A percentile compares a stretch with the other conserved stretches of the same genome.
Conservation (phyloP, 352 stramenopile genomes). For the Pythium apleroticum region DNA sequence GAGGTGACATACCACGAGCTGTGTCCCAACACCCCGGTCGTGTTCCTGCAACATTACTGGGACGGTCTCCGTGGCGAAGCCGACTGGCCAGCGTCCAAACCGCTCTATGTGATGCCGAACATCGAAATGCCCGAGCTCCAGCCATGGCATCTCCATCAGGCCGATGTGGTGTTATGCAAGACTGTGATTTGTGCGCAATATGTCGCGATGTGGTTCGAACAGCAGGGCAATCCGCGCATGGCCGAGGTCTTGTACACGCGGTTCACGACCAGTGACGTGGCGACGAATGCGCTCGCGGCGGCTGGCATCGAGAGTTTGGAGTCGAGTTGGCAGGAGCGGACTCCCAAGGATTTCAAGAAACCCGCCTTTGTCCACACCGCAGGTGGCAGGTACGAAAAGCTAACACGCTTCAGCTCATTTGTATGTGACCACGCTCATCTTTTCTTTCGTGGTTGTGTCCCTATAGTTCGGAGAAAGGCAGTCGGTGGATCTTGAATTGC, state of each 20-base stretch:
- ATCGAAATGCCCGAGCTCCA: constrained; percentile 55
- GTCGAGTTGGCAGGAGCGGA: neutral
- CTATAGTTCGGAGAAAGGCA: constrained; percentile 50
- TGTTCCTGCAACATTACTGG: constrained; percentile 46
- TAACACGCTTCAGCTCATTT: no score
- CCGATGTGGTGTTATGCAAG: constrained; percentile 63
- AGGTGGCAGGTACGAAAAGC: constrained; percentile 25
- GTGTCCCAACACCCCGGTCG: constrained; percentile 30
- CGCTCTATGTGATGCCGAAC: constrained; percentile 34
- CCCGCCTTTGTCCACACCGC: constrained; percentile 49
- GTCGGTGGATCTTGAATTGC: constrained; percentile 45
- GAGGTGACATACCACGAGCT: constrained; percentile 37
- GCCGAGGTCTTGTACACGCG: constrained; percentile 53
- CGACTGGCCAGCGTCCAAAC: constrained; percentile 28
- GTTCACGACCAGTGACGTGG: constrained; percentile 55
- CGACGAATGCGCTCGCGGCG: constrained; percentile 17
- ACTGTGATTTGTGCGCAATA: constrained; percentile 41
- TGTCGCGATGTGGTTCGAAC: constrained; percentile 47
- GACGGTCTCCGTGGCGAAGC: constrained; percentile 12
- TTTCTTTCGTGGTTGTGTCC: no score
- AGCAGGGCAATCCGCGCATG: constrained; percentile 55
- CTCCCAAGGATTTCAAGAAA: constrained; percentile 38
- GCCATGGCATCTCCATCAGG: constrained; percentile 40
- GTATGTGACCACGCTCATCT: no score
- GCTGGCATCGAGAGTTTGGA: neutral